Evolutionary conservation across 306 rosid genomes (phyloP).

Genomic region (Gastrolobium villosum): DNA sequence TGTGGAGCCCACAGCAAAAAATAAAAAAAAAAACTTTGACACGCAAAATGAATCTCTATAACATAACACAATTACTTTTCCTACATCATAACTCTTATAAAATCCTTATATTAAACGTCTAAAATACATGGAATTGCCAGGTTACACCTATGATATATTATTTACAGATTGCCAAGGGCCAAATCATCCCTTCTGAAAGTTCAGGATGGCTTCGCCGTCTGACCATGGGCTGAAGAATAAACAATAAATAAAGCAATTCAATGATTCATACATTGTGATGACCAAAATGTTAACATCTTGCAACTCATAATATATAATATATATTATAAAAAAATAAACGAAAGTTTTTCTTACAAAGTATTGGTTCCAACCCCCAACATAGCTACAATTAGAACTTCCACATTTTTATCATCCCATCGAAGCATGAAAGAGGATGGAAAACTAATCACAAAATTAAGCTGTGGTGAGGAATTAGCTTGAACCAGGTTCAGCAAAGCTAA

Average conservation of each 20-base stretch:
- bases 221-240: constrained; percentile 26
- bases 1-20: too few species aligned
- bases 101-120: background rate
- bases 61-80: too few species aligned
- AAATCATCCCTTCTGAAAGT: constrained; percentile 40
- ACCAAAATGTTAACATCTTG: constrained; percentile 50
- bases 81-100: too few species aligned
- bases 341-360: constrained; percentile 54
- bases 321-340: constrained; percentile 34
- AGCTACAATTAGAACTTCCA: constrained; percentile 54
- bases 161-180: constrained; percentile 33
- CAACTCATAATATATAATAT: constrained; percentile 48
- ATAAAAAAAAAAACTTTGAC: too few species aligned
- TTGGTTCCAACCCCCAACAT: constrained; percentile 59
- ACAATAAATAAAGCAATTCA: constrained; percentile 40
- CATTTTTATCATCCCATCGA: constrained; percentile 53
- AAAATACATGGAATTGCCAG: constrained; percentile 32
- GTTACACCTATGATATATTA: constrained; percentile 20
- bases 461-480: constrained; percentile 48
- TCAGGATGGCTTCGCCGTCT: constrained; percentile 26
- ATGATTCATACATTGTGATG: constrained; percentile 36
- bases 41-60: too few species aligned
- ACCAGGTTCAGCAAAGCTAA: constrained; percentile 55
- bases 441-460: constrained; percentile 50
- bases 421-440: constrained; percentile 54